phyloP scores from a whole-genome alignment of 768 basidiomycete species.

The Mycena galopus region DNA sequence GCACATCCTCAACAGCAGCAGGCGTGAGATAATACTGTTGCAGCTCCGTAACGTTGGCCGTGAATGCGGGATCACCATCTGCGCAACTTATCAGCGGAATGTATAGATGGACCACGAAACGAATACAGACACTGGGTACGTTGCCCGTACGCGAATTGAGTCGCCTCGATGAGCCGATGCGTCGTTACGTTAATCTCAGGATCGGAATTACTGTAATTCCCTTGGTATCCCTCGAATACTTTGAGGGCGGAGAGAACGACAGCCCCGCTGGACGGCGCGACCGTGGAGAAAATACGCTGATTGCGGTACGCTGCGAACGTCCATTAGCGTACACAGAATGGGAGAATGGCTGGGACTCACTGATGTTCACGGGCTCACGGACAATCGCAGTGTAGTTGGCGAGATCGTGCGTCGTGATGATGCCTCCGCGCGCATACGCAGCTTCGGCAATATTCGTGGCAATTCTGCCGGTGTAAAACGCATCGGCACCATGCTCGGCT shows the following conservation, averaged over 20 bases:
- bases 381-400: slow-evolving; percentile 37
- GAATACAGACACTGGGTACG: slow-evolving; percentile 38
- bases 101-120: slow-evolving; percentile 30
- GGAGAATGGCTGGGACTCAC: not conserved
- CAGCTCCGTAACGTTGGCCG: slow-evolving; percentile 51
- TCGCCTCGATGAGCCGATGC: slow-evolving; percentile 51
- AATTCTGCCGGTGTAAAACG: slow-evolving; percentile 39
- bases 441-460: slow-evolving; percentile 34
- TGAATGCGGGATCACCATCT: slow-evolving; percentile 53
- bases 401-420: slow-evolving; percentile 34
- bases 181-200: slow-evolving; percentile 48
- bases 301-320: slow-evolving; percentile 37
- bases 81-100: not conserved
- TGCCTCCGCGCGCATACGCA: slow-evolving; percentile 31
- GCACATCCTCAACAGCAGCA: slow-evolving; percentile 39
- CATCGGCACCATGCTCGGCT: slow-evolving; percentile 37
- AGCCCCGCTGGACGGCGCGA: slow-evolving; percentile 52
- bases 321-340: not conserved
- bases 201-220: slow-evolving; percentile 36
- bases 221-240: slow-evolving; percentile 49
- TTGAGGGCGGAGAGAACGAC: slow-evolving; percentile 53
- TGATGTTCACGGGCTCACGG: slow-evolving; percentile 43
- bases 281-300: slow-evolving; percentile 48
- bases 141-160: slow-evolving; percentile 51
- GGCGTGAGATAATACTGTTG: slow-evolving; percentile 47